Evolutionary conservation across 2,329 filamentous ascomycete species (phyloP).

Genomic region (Trichoderma sp.): DNA sequence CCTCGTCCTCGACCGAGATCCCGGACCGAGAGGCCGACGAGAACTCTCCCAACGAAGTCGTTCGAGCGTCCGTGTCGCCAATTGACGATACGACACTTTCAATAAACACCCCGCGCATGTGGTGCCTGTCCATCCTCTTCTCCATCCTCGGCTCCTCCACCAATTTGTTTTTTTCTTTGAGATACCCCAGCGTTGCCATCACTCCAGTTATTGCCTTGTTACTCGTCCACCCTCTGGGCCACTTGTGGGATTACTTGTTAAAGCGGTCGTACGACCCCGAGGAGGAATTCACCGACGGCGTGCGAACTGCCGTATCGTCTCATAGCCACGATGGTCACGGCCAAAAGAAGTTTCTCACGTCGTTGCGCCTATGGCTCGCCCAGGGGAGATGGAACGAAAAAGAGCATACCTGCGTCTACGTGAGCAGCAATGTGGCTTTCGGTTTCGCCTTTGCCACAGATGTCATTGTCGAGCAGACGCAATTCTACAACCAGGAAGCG

Average conservation of each 20-base stretch:
- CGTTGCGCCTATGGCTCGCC: slow-evolving; percentile 71
- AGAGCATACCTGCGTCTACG: slow-evolving; percentile 86
- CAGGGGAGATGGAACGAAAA: slow-evolving; percentile 87
- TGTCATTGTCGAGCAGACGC: slow-evolving; percentile 86
- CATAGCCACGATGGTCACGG: slow-evolving; percentile 14
- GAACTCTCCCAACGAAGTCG: slow-evolving; percentile 77
- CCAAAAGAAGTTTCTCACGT: slow-evolving; percentile 3
- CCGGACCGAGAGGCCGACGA: slow-evolving; percentile 60
- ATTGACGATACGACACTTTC: slow-evolving; percentile 77
- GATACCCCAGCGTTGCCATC: slow-evolving; percentile 89
- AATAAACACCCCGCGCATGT: slow-evolving; percentile 88
- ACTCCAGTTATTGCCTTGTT: slow-evolving; percentile 86
- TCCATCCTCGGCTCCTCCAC: slow-evolving; percentile 80
- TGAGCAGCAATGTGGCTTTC: slow-evolving; percentile 87
- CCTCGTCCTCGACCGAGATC: slow-evolving; percentile 46
- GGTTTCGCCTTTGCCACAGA: slow-evolving; percentile 89
- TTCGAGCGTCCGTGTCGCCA: slow-evolving; percentile 77
- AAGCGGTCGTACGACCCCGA: slow-evolving; percentile 63
- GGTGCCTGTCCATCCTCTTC: slow-evolving; percentile 78
- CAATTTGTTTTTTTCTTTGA: slow-evolving; percentile 85
- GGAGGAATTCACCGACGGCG: slow-evolving; percentile 57
- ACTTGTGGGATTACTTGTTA: slow-evolving; percentile 74
- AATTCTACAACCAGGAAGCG: slow-evolving; percentile 84
- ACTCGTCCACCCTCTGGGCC: slow-evolving; percentile 81
- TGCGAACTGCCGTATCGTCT: slow-evolving; percentile 35